Conservation (phyloP, 176 grass and related monocot species). For the Eragrostis nindensis region DNA sequence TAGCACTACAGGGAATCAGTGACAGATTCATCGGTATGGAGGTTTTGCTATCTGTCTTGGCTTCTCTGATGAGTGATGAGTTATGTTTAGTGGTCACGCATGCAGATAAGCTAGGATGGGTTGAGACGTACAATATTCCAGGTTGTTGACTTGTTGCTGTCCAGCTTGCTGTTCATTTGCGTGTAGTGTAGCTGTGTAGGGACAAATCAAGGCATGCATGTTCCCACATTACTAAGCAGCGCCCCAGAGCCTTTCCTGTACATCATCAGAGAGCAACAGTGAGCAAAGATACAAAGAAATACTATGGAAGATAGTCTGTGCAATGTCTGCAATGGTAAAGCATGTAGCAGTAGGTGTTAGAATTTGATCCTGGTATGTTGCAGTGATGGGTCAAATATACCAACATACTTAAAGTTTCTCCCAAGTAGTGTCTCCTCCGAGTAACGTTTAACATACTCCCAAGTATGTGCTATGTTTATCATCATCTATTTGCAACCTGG, state of each 20-base stretch:
- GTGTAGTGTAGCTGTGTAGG: constrained; percentile 19
- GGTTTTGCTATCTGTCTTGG: neutral
- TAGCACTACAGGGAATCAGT: neutral
- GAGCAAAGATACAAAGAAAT: constrained; percentile 30
- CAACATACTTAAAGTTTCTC: neutral
- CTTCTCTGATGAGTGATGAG: neutral
- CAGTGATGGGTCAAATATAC: neutral
- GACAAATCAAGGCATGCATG: constrained; percentile 31
- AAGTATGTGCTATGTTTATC: neutral
- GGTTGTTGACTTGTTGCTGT: constrained; percentile 32
- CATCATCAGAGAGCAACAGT: constrained; percentile 21
- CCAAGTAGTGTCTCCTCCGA: neutral
- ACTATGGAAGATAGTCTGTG: constrained; percentile 26
- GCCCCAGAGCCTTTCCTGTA: constrained; percentile 25
- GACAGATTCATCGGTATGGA: neutral
- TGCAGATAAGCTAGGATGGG: constrained; percentile 30
- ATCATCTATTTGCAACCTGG: neutral
- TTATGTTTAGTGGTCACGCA: constrained; percentile 25
- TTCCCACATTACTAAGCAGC: constrained; percentile 29
- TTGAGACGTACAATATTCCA: constrained; percentile 26
- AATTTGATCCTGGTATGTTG: neutral
- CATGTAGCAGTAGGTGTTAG: neutral
- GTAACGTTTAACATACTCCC: neutral
- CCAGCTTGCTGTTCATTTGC: neutral
- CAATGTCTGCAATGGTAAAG: constrained; percentile 30